These are phyloP conservation scores for Podochytrium sp. DNA, from an alignment of 192 early-diverging fungal species.

Conservation along the genomic window DNA sequence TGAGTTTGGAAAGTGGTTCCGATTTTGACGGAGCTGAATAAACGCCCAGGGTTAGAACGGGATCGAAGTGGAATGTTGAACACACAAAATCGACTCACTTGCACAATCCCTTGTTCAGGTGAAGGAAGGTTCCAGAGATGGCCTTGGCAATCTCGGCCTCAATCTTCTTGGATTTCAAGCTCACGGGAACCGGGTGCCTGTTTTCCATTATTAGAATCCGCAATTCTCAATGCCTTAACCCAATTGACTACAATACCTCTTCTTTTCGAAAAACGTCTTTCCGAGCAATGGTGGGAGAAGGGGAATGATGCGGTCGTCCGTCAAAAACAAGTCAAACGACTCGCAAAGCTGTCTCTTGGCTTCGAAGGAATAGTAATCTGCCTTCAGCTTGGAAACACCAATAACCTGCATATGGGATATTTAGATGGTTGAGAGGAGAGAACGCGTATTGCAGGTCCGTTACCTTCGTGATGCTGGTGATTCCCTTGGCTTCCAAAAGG, in stretches of 20 bases:
- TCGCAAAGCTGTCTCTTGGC: conserved; percentile 74
- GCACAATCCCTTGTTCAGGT: conserved; percentile 62
- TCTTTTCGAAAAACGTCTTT: conserved; percentile 79
- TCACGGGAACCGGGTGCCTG: conserved; percentile 75
- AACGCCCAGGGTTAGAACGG: too few relatives aligned
- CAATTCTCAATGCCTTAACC: too few relatives aligned
- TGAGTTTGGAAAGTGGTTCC: conserved; percentile 65
- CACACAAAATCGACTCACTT: conserved; percentile 52
- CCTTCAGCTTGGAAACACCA: conserved; percentile 75
- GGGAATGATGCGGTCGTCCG: conserved; percentile 80
- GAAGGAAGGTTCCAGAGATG: conserved; percentile 6
- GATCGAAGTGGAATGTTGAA: background rate
- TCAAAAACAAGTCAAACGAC: conserved; percentile 84
- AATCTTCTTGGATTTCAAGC: conserved; percentile 58
- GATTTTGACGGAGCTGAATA: conserved; percentile 74
- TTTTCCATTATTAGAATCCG: too few relatives aligned
- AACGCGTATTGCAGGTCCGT: background rate
- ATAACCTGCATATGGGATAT: conserved; percentile 79
- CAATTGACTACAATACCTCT: too few relatives aligned
- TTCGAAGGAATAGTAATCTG: conserved; percentile 82
- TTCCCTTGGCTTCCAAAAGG: conserved; percentile 62
- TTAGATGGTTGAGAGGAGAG: too few relatives aligned
- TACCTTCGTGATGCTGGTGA: conserved; percentile 73
- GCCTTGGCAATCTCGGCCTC: background rate
- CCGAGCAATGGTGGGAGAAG: conserved; percentile 80